These are phyloP conservation scores for Coelastrella sp. DNA, from an alignment of 139 green algal genomes.

Conservation along the genomic window DNA sequence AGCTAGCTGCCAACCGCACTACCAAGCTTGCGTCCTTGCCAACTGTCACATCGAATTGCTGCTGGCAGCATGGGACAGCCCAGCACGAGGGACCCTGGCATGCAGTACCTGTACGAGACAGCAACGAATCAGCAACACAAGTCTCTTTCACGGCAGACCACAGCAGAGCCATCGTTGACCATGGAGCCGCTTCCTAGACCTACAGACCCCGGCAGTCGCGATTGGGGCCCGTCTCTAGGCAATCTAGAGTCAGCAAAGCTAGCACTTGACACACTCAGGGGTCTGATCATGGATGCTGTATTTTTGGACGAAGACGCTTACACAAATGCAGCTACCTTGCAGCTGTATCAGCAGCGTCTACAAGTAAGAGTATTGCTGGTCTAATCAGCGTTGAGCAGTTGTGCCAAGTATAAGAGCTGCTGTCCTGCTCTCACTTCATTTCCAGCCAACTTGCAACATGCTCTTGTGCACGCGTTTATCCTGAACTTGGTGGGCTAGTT, in stretches of 20 bases:
- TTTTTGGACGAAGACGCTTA: constrained; percentile 84
- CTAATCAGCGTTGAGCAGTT: no score
- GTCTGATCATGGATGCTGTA: constrained; percentile 76
- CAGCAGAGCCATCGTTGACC: background rate
- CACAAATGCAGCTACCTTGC: constrained; percentile 56
- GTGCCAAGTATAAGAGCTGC: no score
- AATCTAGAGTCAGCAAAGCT: constrained; percentile 69
- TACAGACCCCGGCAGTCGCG: background rate
- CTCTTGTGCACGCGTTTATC: no score
- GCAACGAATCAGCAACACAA: background rate
- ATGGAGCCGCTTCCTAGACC: constrained; percentile 26
- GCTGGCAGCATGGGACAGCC: background rate
- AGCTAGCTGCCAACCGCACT: no score
- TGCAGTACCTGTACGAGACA: constrained; percentile 21
- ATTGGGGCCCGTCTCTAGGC: constrained; percentile 58
- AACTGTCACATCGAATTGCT: background rate
- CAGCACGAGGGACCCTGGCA: background rate
- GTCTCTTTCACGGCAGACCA: background rate
- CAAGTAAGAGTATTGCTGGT: constrained; percentile 46
- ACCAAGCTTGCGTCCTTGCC: no score
- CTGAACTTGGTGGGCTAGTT: no score
- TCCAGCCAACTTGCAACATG: no score
- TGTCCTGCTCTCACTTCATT: no score
- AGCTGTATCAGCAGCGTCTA: constrained; percentile 68
- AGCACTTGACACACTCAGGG: constrained; percentile 55